Evolutionary conservation across 176 grass and related monocot species (phyloP).

Genomic region (Musa schizocarpa): DNA sequence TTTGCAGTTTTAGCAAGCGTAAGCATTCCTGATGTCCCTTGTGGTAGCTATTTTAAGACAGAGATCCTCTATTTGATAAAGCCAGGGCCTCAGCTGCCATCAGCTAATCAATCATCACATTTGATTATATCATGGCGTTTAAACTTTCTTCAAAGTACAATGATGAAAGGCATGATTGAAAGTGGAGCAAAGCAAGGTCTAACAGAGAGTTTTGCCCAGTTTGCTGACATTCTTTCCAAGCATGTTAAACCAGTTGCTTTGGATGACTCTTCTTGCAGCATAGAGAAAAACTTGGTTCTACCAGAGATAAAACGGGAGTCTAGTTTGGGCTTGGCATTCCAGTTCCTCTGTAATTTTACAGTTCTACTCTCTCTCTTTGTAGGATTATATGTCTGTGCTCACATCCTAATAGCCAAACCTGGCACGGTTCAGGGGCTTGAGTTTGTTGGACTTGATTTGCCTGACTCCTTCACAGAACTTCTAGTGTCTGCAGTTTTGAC

Average conservation of each 20-base stretch:
- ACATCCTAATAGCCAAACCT: slow-evolving; percentile 44
- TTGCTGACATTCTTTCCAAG: slow-evolving; percentile 60
- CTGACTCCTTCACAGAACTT: slow-evolving; percentile 80
- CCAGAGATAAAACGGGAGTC: slow-evolving; percentile 50
- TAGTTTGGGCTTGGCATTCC: slow-evolving; percentile 50
- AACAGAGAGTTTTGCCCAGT: slow-evolving; percentile 56
- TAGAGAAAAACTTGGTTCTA: slow-evolving; percentile 51
- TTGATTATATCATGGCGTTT: slow-evolving; percentile 84
- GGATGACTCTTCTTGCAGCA: slow-evolving; percentile 40
- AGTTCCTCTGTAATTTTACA: slow-evolving; percentile 71
- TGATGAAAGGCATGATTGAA: slow-evolving; percentile 89
- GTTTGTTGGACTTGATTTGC: slow-evolving; percentile 74
- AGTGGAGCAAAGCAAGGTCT: slow-evolving; percentile 90
- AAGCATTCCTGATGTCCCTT: slow-evolving; percentile 87
- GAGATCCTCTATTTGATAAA: slow-evolving; percentile 81
- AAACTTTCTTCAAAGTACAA: slow-evolving; percentile 98
- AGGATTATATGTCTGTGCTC: slow-evolving; percentile 47
- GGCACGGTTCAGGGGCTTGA: slow-evolving; percentile 51
- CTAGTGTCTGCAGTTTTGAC: slow-evolving; percentile 68
- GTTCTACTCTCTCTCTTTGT: slow-evolving; percentile 61
- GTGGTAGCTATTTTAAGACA: slow-evolving; percentile 71
- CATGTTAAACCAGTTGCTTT: slow-evolving; percentile 53
- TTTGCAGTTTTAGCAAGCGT: slow-evolving; percentile 74
- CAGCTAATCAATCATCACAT: slow-evolving; percentile 52
- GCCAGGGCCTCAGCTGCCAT: slow-evolving; percentile 56